Base-by-base conservation (phyloP, 83 land plant genomes). In the Diphasiastrum complanatum region DNA sequence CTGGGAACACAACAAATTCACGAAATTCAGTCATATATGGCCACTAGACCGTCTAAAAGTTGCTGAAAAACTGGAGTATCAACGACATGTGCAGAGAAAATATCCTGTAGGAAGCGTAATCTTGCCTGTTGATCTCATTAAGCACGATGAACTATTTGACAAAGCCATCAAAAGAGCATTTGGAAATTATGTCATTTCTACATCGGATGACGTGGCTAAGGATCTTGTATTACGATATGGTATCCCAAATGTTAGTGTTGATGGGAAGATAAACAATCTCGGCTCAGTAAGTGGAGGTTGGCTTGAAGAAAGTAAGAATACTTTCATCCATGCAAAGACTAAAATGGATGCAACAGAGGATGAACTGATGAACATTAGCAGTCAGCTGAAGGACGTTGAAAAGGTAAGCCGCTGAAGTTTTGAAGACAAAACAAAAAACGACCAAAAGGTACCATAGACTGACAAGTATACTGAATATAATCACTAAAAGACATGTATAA, bases 81-180 rank as follows among this genome's bases (percentile, higher is more conserved):
- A 61, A 24, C 45, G 45, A 25, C 41, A 16, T 14, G 43, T 33
- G 30, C 58, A 69, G 26, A 51, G 45, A 14, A 23, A 41, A 14
- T 49, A 48, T 51, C 28, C 67, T 4, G 35, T 36, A 32, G 67
- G 67, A 47, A 69, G 58, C 38, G 35, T 69, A 4, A 61, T 69
- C 40, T 47, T 61, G 45, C 67, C 67, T 20, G 37, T 62, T 8
- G 72, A 69, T 11, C 67, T 48, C 18, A 19, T 69, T 4, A 30
- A 48, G 3, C 61, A 33, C 40, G 69, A 69, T 60, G 45, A 49
- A 40, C 30, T 29, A 50, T 50, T 69, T 35, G 48, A 50, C 48
- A 69, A 69, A 49, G 72, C 68, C 32, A 69, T 69, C 11, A 69
- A 36, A 31, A 61, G 58, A 50, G 67, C 67, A 27, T 61, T 69